Evolutionary conservation across 768 basidiomycete species (phyloP).

Genomic region (Termitomyces bulborhizus): DNA sequence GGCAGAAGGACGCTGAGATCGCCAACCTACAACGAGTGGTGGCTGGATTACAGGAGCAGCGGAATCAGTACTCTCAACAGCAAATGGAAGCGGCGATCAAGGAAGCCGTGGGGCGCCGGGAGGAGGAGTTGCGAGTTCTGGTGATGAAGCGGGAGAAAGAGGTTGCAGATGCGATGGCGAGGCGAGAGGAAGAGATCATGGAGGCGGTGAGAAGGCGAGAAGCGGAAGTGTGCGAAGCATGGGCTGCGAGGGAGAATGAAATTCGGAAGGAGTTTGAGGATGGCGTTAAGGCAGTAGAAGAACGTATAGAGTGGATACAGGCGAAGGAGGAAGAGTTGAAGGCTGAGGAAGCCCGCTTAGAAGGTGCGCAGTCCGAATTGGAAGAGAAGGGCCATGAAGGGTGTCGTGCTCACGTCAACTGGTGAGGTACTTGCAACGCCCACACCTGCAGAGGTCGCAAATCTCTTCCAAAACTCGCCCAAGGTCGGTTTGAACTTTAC

Average conservation of each 20-base stretch:
- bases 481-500: constrained; percentile 70
- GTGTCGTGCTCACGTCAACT: constrained; percentile 74
- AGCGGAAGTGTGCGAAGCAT: constrained; percentile 55
- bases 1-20: constrained; percentile 59
- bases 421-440: constrained; percentile 73
- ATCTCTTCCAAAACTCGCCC: constrained; percentile 63
- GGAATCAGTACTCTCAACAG: constrained; percentile 23
- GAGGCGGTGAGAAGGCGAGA: constrained; percentile 60
- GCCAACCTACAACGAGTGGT: constrained; percentile 39
- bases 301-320: constrained; percentile 42
- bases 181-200: constrained; percentile 68
- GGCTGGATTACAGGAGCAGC: constrained; percentile 30
- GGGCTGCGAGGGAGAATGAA: constrained; percentile 45
- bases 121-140: constrained; percentile 61
- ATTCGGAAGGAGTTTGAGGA: constrained; percentile 46
- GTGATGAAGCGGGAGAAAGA: constrained; percentile 67
- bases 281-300: constrained; percentile 42
- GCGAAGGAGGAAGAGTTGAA: constrained; percentile 48
- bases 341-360: constrained; percentile 43
- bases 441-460: constrained; percentile 55
- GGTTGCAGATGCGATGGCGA: constrained; percentile 55
- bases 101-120: constrained; percentile 54
- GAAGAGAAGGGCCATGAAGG: constrained; percentile 63
- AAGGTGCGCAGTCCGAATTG: constrained; percentile 39
- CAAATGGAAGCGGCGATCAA: constrained; percentile 42